phyloP scores from a whole-genome alignment of 2,329 filamentous ascomycete species.

The Fusarium haematococcum region DNA sequence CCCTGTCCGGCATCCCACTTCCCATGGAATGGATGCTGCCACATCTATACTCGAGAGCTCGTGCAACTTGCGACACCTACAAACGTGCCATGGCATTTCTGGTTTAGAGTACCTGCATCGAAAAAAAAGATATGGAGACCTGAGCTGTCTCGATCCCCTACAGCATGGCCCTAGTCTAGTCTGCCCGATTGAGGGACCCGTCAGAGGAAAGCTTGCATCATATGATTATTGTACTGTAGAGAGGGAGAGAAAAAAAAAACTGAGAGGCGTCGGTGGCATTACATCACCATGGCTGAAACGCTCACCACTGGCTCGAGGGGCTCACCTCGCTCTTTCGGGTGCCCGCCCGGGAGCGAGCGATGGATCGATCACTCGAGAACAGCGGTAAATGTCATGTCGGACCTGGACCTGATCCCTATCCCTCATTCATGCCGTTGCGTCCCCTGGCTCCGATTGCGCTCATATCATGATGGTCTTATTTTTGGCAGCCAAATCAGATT shows the following conservation, averaged over 20 bases:
- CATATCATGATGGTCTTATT: constrained; percentile 34
- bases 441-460: constrained; percentile 20
- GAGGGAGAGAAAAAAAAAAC: neutral
- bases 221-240: constrained; percentile 36
- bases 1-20: constrained; percentile 2
- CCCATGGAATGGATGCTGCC: neutral
- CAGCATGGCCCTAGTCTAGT: constrained; percentile 12
- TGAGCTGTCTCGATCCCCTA: constrained; percentile 12
- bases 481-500: constrained; percentile 21
- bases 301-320: neutral
- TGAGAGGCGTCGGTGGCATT: constrained; percentile 33
- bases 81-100: neutral
- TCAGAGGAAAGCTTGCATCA: constrained; percentile 39
- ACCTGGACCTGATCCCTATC: neutral
- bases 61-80: neutral
- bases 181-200: constrained; percentile 37
- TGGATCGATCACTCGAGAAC: constrained; percentile 6
- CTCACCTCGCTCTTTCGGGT: constrained; percentile 23
- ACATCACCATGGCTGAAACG: constrained; percentile 40
- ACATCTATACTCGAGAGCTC: neutral
- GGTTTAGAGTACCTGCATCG: constrained; percentile 3
- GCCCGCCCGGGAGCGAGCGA: constrained; percentile 29
- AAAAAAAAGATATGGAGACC: constrained; percentile 11
- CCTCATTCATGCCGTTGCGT: constrained; percentile 33
- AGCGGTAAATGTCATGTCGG: constrained; percentile 17